Base-by-base conservation (phyloP, 192 early-diverging fungal genomes). In the Backusella tuberculispora region DNA sequence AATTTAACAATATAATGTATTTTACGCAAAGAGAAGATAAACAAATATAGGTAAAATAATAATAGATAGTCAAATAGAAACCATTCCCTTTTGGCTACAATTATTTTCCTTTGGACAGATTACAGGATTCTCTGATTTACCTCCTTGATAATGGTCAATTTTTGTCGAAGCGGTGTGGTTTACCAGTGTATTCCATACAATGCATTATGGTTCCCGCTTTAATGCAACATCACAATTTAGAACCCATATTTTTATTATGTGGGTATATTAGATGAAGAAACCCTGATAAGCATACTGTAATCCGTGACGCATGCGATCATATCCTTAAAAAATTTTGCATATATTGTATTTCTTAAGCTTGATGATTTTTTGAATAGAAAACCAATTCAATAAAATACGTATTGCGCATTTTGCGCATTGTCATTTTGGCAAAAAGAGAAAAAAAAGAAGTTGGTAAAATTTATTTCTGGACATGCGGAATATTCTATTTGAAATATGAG, bases 361-460 rank as follows among this genome's bases (percentile, higher is more conserved):
- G 41, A 42, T 42, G 41, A 42, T 42, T 42, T 3, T 42, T 42
- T 42, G 41, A 42, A 42, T 42, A 42, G 41, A 42, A 42, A 7
- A 7, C 41, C 41, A 42, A 42, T 42, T 42, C 41, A 42, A 42
- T 42, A 42, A 7, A 42, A 42, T 53, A n/a, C n/a, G n/a, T n/a
- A n/a, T n/a, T n/a, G n/a, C n/a, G n/a, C n/a, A n/a, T n/a, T n/a
- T n/a, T n/a, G 50, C 50, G 21, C 13, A 53, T 53, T 53, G 50
- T 53, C 50, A 53, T 53, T 53, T 53, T 53, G 50, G 50, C 50
- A 53, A n/a, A n/a, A n/a, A n/a, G n/a, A n/a, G n/a, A n/a, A n/a
- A n/a, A n/a, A n/a, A n/a, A n/a, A 53, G 21, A 53, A 53, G 50
- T 13, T 53, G 21, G 50, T 53, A 53, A 53, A 53, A 3, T 7